These are phyloP conservation scores for Boletus insuetus DNA, from an alignment of 768 basidiomycete genomes.

Conservation along the genomic window DNA sequence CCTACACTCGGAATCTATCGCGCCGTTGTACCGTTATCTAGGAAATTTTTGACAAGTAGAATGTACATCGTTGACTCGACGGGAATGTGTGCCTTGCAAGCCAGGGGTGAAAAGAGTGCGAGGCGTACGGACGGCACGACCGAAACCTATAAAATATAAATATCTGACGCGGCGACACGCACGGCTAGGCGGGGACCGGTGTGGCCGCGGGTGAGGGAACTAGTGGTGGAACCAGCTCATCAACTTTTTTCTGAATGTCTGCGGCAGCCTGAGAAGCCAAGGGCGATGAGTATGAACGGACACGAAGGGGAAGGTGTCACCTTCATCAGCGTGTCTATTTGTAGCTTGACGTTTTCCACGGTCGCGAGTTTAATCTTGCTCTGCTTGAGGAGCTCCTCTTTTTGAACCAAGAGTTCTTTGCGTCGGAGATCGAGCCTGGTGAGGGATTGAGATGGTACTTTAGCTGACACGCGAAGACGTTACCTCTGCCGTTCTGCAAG, in stretches of 20 bases:
- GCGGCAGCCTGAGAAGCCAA: conserved; percentile 51
- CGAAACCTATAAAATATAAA: conserved; percentile 3
- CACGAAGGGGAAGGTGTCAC: conserved; percentile 32
- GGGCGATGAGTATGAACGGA: conserved; percentile 11
- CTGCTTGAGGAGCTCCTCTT: conserved; percentile 78
- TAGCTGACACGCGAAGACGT: conserved; percentile 9
- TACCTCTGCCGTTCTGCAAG: conserved; percentile 86
- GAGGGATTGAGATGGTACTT: conserved; percentile 2
- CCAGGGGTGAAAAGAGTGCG: not conserved
- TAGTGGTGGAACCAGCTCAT: conserved; percentile 55
- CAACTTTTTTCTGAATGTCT: conserved; percentile 74
- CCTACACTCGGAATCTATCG: conserved; percentile 23
- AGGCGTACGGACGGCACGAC: not conserved
- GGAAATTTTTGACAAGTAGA: conserved; percentile 18
- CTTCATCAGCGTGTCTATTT: conserved; percentile 77
- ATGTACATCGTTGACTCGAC: conserved; percentile 10
- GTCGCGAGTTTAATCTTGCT: conserved; percentile 70
- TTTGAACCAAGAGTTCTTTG: conserved; percentile 65
- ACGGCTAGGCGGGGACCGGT: conserved; percentile 22
- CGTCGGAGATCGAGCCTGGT: conserved; percentile 68
- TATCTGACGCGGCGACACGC: not conserved
- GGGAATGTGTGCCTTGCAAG: not conserved
- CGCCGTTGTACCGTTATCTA: conserved; percentile 34
- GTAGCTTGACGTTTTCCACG: conserved; percentile 74
- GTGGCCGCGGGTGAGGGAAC: conserved; percentile 30